Percentiles rank a stretch among this genome's conserved stretches.
Evolutionary conservation across 2,329 filamentous ascomycete genomes (phyloP).

Genomic region (Knufia petricola): DNA sequence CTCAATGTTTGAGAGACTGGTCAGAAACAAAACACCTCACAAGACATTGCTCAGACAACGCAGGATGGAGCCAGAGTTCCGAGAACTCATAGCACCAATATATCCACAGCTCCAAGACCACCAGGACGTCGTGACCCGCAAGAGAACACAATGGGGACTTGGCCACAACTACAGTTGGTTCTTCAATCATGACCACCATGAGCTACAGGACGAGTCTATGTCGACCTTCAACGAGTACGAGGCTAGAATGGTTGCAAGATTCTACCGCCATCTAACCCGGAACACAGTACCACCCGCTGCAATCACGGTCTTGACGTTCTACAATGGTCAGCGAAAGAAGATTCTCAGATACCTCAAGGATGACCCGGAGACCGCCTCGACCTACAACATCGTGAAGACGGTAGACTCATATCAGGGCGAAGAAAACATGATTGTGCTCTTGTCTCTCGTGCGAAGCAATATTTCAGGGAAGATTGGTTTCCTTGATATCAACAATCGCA

Average conservation of each 20-base stretch:
- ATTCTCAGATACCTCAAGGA: conserved; percentile 43
- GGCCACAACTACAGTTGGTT: conserved; percentile 51
- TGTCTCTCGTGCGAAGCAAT: conserved; percentile 72
- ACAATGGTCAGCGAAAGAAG: conserved; percentile 68
- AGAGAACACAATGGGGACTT: conserved; percentile 45
- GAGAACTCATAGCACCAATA: conserved; percentile 51
- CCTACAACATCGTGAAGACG: conserved; percentile 56
- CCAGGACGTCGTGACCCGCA: conserved; percentile 44
- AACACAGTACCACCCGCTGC: conserved; percentile 52
- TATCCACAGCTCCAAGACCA: conserved; percentile 53
- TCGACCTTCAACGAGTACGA: conserved; percentile 63
- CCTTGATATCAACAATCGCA: conserved; percentile 53
- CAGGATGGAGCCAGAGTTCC: conserved; percentile 61
- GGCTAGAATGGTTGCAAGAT: conserved; percentile 63
- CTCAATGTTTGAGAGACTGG: conserved; percentile 70
- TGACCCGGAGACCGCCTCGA: conserved; percentile 32
- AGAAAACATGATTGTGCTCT: conserved; percentile 72
- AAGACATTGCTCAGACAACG: conserved; percentile 59
- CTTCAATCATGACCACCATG: conserved; percentile 56
- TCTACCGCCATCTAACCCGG: conserved; percentile 61
- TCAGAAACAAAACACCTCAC: conserved; percentile 56
- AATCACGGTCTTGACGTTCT: conserved; percentile 79
- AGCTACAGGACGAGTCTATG: conserved; percentile 52
- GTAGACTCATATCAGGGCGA: conserved; percentile 89
- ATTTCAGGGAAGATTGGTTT: conserved; percentile 56